Percentiles rank a stretch among this genome's conserved stretches.
phyloP scores from a whole-genome alignment of 257 asterid species.

The Lantana camara region DNA sequence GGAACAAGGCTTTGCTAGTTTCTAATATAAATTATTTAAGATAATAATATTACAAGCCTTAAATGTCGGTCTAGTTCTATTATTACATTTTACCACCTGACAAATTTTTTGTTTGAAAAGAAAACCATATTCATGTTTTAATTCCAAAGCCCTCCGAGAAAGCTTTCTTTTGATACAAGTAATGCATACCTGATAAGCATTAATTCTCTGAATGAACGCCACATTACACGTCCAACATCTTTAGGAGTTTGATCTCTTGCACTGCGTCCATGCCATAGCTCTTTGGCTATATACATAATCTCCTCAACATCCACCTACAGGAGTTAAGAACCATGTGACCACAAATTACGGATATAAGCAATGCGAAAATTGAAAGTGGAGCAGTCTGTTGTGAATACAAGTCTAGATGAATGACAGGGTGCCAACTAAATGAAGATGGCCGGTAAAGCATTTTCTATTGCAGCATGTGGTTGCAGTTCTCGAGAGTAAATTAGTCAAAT shows the following conservation, averaged over 20 bases:
- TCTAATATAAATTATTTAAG: not conserved
- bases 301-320: constrained; percentile 91
- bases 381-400: not conserved
- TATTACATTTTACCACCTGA: too few species aligned
- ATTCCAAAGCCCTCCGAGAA: constrained; percentile 3
- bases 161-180: not conserved
- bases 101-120: not conserved
- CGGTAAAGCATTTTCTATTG: not conserved
- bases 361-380: not conserved
- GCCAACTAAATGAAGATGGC: not conserved
- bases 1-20: not conserved
- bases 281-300: constrained; percentile 82
- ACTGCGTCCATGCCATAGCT: constrained; percentile 96
- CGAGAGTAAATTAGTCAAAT: constrained; percentile 1
- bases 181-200: constrained; percentile 77
- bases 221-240: constrained; percentile 96
- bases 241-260: constrained; percentile 76
- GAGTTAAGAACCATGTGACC: constrained; percentile 26
- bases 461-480: not conserved
- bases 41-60: not conserved
- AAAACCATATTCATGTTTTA: not conserved
- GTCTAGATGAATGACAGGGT: constrained; percentile 1
- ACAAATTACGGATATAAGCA: constrained; percentile 1
- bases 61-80: not conserved
- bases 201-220: constrained; percentile 91